A percentile compares a stretch with the other conserved stretches of the same genome.
phyloP scores from a whole-genome alignment of 768 basidiomycete species.

The Lactarius quietus region DNA sequence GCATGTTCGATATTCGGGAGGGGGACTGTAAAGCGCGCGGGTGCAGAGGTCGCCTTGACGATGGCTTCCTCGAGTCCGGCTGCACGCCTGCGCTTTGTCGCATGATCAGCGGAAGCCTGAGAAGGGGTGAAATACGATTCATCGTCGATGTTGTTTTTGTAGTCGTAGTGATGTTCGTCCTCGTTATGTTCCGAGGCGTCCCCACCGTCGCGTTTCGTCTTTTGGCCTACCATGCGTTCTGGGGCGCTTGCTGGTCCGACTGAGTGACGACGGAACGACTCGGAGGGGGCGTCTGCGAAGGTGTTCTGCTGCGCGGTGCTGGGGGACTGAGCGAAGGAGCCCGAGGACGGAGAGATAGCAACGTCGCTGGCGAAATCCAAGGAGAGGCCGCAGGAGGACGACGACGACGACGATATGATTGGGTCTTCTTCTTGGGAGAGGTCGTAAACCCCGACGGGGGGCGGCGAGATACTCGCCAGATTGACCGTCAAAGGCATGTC shows the following conservation, averaged over 20 bases:
- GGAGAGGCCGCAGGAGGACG: neutral
- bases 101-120: neutral
- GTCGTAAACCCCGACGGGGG: too few relatives aligned
- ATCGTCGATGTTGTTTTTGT: neutral
- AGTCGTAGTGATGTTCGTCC: neutral
- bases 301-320: neutral
- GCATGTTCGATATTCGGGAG: neutral
- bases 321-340: neutral
- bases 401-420: neutral
- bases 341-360: neutral
- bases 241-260: neutral
- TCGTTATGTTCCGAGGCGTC: neutral
- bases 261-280: conserved; percentile 4
- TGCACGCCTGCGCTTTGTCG: conserved; percentile 4
- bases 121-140: neutral
- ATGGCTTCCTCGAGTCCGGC: neutral
- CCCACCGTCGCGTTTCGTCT: neutral
- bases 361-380: neutral
- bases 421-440: neutral
- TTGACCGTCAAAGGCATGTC: neutral
- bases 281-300: too few relatives aligned
- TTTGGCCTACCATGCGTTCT: neutral
- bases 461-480: neutral
- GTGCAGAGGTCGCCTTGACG: neutral
- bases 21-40: neutral